Conservation (phyloP, 257 asterid species). For the Nicotiana otophora region DNA sequence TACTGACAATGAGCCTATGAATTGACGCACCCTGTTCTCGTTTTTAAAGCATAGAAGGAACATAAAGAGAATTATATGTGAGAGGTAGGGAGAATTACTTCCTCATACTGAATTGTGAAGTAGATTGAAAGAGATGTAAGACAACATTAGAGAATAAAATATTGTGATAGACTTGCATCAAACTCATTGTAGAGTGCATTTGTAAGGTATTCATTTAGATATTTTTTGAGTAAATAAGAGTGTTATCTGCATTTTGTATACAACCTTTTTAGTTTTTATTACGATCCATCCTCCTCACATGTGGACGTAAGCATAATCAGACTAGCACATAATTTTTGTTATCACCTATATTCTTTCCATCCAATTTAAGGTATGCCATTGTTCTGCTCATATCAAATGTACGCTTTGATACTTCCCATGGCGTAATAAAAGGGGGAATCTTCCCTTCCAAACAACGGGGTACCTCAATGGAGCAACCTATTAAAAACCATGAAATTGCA, state of each 20-base stretch:
- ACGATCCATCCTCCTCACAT: not conserved
- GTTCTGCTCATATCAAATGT: not conserved
- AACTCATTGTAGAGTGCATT: no score
- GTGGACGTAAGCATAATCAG: not conserved
- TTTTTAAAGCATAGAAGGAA: not conserved
- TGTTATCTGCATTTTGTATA: not conserved
- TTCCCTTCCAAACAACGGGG: not conserved
- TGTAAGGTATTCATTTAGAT: not conserved
- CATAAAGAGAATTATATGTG: not conserved
- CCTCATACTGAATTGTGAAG: not conserved
- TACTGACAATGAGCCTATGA: not conserved
- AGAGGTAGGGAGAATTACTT: not conserved
- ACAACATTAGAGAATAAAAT: not conserved
- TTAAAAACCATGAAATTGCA: not conserved
- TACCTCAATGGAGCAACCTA: not conserved
- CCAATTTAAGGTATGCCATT: not conserved
- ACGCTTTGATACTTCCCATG: not conserved
- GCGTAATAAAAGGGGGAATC: not conserved
- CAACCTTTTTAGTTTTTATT: not conserved
- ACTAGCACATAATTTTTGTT: not conserved
- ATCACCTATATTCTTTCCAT: not conserved
- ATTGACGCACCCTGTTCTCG: not conserved
- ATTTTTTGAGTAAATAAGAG: not conserved
- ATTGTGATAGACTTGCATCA: not conserved
- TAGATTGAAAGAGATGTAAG: not conserved